Base-by-base conservation (phyloP, 805 yeast species). In the Hanseniaspora guilliermondii region DNA sequence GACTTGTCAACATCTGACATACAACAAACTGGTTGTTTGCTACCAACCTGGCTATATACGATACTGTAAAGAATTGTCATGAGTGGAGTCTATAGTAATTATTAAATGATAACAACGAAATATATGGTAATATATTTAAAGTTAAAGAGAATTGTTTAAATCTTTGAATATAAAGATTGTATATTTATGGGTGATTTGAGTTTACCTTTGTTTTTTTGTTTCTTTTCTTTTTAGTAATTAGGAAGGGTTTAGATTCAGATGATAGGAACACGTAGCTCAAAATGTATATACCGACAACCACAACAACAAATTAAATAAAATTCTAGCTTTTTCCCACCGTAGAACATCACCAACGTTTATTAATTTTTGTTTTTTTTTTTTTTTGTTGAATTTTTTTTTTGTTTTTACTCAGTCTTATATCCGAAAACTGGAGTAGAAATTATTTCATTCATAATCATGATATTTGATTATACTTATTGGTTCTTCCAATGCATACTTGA, bases 1-100 rank as follows among this genome's bases (percentile, higher is more conserved):
- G 55, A 32, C 9, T 47, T 52, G 49, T 52, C 49, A 8, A 36
- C 46, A 30, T 52, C 49, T 14, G 55, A 52, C 55, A 52, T 52
- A 30, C 55, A 44, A 19, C 55, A 52, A 3, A 52, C 17, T 7
- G 55, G 55, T 21, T 47, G 47, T 14, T 52, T 52, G 17, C 30
- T 36, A 4, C 55, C 55, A 4, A 52, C 55, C 24, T 44, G 49
- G 32, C 55, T 52, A 38, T 52, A 52, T 4, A 52, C 49, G 2
- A 52, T 44, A 37, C 55, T 52, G 33, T 52, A 52, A 1, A 52
- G 35, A 27, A 52, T 52, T 3, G 55, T 32, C 55, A 52, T 52
- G 16, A 37, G 40, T 37, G 21, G 8, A 6, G 8, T 37, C 40
- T 37, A 30, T 30, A 30, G 12, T 36, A 36, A 36, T n/a, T 36